Evolutionary conservation across 2,329 filamentous ascomycete genomes (phyloP), one percentile per base, ranked within the genome.

Genomic region (Teratosphaeria viscida): DNA sequence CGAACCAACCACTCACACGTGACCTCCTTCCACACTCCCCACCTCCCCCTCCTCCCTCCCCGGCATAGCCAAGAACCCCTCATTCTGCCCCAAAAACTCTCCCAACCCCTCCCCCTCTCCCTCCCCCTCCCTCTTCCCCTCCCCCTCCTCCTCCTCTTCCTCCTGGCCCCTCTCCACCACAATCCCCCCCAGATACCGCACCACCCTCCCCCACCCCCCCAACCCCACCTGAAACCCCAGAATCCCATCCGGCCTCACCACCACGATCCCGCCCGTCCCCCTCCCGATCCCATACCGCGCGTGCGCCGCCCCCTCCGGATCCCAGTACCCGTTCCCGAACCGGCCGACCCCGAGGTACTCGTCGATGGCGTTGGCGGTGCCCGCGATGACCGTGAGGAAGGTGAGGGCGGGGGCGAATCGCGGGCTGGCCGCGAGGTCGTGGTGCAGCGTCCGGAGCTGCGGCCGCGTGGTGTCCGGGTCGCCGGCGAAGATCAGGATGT

Each of bases 301-400:
- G 62, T 72, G 72, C n/a, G 72, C 73, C 43, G 52, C 64, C 34
- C 68, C 57, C 29, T 71, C 64, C 4, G 58, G 57, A 58, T 75
- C 73, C 60, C 72, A 76, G 23, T 71, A 75, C 2, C 71, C 70
- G n/a, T 67, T 67, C 1, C 74, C 74, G 59, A 74, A 68, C 2
- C 61, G 66, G 39, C 62, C 52, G 10, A 72, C 61, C 35, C 71
- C 75, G n/a, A 76, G 69, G 35, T 70, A 62, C 16, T 69, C 67
- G 59, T 75, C 73, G 23, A 70, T 62, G 35, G 70, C 71, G 49
- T 70, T 71, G 39, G 65, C 73, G 16, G 71, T 71, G 16, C 65
- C 67, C 6, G 64, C 61, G 12, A 68, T 60, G n/a, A 71, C 62
- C 23, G 68, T 71, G 4, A 68, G 26, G 57, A 66, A 70, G n/a